Base-by-base conservation (phyloP, 208 protist species). In the Leishmania tropica region DNA sequence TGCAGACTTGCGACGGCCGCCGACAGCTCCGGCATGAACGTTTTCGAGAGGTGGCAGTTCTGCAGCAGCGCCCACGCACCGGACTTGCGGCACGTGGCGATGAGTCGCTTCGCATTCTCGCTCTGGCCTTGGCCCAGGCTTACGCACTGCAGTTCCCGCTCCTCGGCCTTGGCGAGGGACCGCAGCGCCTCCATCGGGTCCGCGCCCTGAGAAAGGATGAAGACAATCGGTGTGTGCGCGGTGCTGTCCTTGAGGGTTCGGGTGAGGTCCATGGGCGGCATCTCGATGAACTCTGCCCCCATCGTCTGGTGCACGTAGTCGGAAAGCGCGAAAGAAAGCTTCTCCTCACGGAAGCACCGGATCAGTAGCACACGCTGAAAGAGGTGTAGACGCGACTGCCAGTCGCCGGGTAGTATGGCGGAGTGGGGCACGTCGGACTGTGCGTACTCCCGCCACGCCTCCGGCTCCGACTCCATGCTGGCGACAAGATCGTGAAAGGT, bases 61-160 rank as follows among this genome's bases (percentile, higher is more conserved):
- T 99, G 97, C 47, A 99, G 89, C 71, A 99, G 89, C 13, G 99
- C 98, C 99, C 99, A 99, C 24, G 91, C 83, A 8, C 98, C 98
- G 21, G 85, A 89, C 64, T 90, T 89, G 48, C 91, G 90, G 76
- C 98, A 99, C 35, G 87, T 86, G 21, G 99, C 91, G 76, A 99
- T 99, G 47, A 99, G 89, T 31, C 85, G 73, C 82, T 97, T 98
- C n/a, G 99, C 99, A 71, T 98, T 98, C 70, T 97, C 94, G 64
- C 95, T 95, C 87, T 99, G 98, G 31, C 99, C 99, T 85, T 99
- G 99, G 17, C 99, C 99, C 3, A 99, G 90, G 53, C 99, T 99
- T 28, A 99, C 95, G 74, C 94, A 96, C 79, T 98, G 89, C 37
- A 99, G 84, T 1, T 92, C 81, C 37, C 84, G 75, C 13, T 87